Percentiles rank a stretch among this genome's conserved stretches.
phyloP scores from a whole-genome alignment of 306 rosid genomes.

The Trifolium fragiferum region DNA sequence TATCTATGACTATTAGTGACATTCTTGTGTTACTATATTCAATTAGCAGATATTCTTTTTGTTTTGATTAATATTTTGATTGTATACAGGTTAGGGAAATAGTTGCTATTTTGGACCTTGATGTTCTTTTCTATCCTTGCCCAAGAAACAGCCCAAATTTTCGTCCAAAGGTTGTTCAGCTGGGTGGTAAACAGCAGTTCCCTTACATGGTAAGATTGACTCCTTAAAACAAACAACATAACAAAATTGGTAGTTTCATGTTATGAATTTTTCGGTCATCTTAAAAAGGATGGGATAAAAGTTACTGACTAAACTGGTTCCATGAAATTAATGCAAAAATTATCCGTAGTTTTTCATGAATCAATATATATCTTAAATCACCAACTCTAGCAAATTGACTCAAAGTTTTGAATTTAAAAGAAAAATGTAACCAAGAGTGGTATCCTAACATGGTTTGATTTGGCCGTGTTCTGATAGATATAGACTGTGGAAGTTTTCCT shows the following conservation, averaged over 20 bases:
- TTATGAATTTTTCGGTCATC: conserved; percentile 2
- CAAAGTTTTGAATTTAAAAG: no score
- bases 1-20: no score
- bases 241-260: conserved; percentile 17
- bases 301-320: conserved; percentile 6
- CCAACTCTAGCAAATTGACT: no score
- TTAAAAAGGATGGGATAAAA: conserved; percentile 12
- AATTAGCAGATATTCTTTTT: conserved; percentile 15
- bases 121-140: conserved; percentile 93
- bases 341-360: conserved; percentile 26
- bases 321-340: conserved; percentile 23
- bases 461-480: no score
- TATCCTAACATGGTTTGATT: no score
- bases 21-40: not conserved
- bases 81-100: conserved; percentile 88
- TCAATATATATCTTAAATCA: not conserved
- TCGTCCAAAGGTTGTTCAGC: conserved; percentile 78
- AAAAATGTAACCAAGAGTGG: no score
- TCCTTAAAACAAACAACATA: conserved; percentile 24
- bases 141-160: conserved; percentile 91
- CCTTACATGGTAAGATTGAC: conserved; percentile 85
- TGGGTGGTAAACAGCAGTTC: conserved; percentile 94
- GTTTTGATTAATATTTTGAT: conserved; percentile 43
- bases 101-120: conserved; percentile 87
- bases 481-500: not conserved